Percentiles rank a stretch among this genome's conserved stretches.
These are phyloP conservation scores for Canavalia gladiata DNA, from an alignment of 306 rosid genomes.

Conservation along the genomic window DNA sequence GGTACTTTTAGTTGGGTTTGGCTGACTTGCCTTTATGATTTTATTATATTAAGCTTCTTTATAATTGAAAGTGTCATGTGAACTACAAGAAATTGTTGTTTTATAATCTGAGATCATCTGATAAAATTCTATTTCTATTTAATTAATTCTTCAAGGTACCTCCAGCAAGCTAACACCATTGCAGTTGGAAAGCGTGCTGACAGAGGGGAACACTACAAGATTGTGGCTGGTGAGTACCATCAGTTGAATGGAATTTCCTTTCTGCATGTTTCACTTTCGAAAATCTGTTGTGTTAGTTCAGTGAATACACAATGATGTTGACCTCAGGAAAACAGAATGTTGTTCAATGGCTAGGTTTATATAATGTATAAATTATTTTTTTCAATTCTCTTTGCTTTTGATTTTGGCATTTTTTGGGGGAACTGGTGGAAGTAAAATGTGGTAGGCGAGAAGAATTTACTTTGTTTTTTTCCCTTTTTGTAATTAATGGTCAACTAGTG, in stretches of 20 bases:
- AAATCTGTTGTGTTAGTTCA: conserved; percentile 29
- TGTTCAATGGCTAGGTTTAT: conserved; percentile 22
- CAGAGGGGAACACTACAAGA: conserved; percentile 83
- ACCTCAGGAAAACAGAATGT: conserved; percentile 23
- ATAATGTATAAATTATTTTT: not conserved
- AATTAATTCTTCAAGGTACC: conserved; percentile 59
- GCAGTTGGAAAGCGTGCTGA: conserved; percentile 86
- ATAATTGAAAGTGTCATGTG: not conserved
- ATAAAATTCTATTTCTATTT: conserved; percentile 41
- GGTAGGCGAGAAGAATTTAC: conserved; percentile 30
- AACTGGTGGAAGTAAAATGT: not conserved
- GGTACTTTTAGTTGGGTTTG: conserved; percentile 61
- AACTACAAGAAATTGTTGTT: conserved; percentile 27
- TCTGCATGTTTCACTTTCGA: conserved; percentile 35
- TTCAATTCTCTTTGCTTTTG: not conserved
- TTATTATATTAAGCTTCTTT: conserved; percentile 26
- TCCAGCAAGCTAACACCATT: conserved; percentile 82
- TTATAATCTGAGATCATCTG: conserved; percentile 35
- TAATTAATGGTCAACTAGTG: conserved; percentile 23
- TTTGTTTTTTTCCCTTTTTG: not conserved
- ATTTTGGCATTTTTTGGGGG: conserved; percentile 1
- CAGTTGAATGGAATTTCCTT: conserved; percentile 47
- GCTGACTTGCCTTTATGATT: conserved; percentile 31
- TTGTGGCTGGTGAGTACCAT: conserved; percentile 77
- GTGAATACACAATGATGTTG: conserved; percentile 27